A percentile compares a stretch with the other conserved stretches of the same genome.
Conservation (phyloP, 2,329 filamentous ascomycete species). For the Venturia pyrina region DNA sequence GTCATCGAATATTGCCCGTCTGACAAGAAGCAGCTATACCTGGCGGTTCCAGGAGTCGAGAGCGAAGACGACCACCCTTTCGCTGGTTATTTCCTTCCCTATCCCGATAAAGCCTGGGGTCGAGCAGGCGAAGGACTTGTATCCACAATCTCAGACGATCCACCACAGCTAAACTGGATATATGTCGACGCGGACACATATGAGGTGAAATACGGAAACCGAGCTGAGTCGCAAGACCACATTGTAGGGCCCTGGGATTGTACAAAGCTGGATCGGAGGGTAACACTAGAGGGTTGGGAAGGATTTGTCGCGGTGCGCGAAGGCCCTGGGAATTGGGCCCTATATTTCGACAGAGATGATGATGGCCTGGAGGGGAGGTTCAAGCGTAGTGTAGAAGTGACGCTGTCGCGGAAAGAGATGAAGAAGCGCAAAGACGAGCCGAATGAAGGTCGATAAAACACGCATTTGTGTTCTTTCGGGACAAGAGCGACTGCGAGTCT, state of each 20-base stretch:
- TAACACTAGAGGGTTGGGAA: constrained; percentile 18
- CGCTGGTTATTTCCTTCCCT: constrained; percentile 15
- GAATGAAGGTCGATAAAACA: neutral
- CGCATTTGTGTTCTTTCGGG: too few species aligned
- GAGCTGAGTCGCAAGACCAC: constrained; percentile 14
- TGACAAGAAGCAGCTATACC: neutral
- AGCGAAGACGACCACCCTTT: constrained; percentile 14
- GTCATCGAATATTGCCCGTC: neutral
- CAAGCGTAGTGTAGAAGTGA: constrained; percentile 22
- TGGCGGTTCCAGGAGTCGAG: constrained; percentile 7
- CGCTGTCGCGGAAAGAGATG: constrained; percentile 23
- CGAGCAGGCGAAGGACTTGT: constrained; percentile 19
- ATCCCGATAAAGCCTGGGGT: constrained; percentile 14
- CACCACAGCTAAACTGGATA: constrained; percentile 16
- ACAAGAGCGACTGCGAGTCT: too few species aligned
- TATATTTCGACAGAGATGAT: constrained; percentile 17
- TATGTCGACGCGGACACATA: constrained; percentile 16
- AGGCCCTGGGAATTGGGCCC: constrained; percentile 16
- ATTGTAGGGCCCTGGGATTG: constrained; percentile 17
- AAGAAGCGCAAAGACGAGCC: constrained; percentile 14
- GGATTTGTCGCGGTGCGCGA: constrained; percentile 17
- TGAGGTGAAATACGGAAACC: constrained; percentile 18
- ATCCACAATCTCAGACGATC: constrained; percentile 15
- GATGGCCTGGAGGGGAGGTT: constrained; percentile 17
- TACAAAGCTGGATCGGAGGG: constrained; percentile 16